Percentiles rank a stretch among this genome's conserved stretches.
phyloP scores from a whole-genome alignment of 148 eudicot genomes.

The Selenicereus undatus region DNA sequence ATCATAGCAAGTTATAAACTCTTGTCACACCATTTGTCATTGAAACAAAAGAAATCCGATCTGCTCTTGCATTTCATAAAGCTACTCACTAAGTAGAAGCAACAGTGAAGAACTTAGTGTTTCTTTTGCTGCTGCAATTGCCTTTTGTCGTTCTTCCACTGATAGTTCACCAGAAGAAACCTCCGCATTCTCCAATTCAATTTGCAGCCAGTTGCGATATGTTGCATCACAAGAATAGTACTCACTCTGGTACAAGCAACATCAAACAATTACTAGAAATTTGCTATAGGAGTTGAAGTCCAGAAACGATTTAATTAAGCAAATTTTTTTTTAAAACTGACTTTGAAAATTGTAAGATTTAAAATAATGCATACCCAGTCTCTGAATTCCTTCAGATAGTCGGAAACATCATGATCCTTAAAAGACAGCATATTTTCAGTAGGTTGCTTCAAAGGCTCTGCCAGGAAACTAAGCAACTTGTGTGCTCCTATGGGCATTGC shows the following conservation, averaged over 20 bases:
- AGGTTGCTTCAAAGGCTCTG: conserved; percentile 86
- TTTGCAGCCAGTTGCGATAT: conserved; percentile 90
- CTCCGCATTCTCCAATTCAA: conserved; percentile 68
- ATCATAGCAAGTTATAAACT: not conserved
- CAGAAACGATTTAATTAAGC: not conserved
- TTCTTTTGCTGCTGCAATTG: conserved; percentile 63
- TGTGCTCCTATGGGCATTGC: conserved; percentile 89
- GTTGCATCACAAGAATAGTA: conserved; percentile 95
- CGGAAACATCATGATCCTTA: conserved; percentile 56
- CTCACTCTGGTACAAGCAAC: conserved; percentile 50
- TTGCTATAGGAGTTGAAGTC: not conserved
- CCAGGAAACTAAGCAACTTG: conserved; percentile 86
- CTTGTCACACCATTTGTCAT: not conserved
- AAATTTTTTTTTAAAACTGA: not conserved
- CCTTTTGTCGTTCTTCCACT: conserved; percentile 65
- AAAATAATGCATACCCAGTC: conserved; percentile 70
- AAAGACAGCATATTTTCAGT: conserved; percentile 45
- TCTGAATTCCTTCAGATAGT: conserved; percentile 73
- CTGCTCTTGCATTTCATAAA: not conserved
- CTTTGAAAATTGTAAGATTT: conserved; percentile 7
- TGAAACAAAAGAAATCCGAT: not conserved
- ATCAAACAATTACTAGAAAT: conserved; percentile 10
- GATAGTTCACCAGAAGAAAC: conserved; percentile 57
- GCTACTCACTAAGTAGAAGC: conserved; percentile 71
- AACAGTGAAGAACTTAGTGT: conserved; percentile 52